These are phyloP conservation scores for Lanmaoa pseudosensibilis DNA, from an alignment of 768 basidiomycete genomes.

Conservation along the genomic window DNA sequence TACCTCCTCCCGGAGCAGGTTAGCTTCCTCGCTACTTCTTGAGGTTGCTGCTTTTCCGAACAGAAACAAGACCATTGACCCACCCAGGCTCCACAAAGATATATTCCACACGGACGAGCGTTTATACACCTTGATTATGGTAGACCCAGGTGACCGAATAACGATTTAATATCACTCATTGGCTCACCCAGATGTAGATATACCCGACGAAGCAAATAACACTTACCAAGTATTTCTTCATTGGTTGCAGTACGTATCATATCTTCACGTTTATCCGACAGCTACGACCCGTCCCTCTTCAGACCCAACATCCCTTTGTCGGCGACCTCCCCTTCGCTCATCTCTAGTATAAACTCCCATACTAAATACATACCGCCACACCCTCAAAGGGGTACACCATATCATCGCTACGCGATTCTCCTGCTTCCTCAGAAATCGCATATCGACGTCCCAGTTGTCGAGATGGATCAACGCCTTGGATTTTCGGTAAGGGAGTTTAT, in stretches of 20 bases:
- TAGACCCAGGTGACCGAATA: conserved; percentile 72
- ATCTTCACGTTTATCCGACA: neutral
- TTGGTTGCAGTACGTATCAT: conserved; percentile 71
- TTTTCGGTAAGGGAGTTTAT: conserved; percentile 72
- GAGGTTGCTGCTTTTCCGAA: conserved; percentile 2
- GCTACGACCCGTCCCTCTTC: neutral
- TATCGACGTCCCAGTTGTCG: conserved; percentile 46
- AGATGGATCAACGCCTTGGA: conserved; percentile 47
- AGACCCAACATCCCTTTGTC: conserved; percentile 85
- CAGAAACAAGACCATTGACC: conserved; percentile 53
- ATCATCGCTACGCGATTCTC: conserved; percentile 85
- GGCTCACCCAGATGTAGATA: conserved; percentile 50
- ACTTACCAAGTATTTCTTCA: conserved; percentile 77
- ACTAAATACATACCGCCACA: conserved; percentile 88
- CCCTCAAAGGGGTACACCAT: conserved; percentile 83
- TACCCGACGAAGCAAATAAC: conserved; percentile 68
- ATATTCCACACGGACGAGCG: conserved; percentile 81
- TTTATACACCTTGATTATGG: conserved; percentile 83
- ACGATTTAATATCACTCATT: neutral
- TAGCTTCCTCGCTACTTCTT: conserved; percentile 13
- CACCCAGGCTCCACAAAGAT: conserved; percentile 67
- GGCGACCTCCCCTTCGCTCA: conserved; percentile 43
- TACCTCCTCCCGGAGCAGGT: conserved; percentile 72
- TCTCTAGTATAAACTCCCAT: conserved; percentile 50
- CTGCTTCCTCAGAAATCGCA: conserved; percentile 67